Conservation (phyloP, 331 rosid genomes). For the Dryas integrifolia region DNA sequence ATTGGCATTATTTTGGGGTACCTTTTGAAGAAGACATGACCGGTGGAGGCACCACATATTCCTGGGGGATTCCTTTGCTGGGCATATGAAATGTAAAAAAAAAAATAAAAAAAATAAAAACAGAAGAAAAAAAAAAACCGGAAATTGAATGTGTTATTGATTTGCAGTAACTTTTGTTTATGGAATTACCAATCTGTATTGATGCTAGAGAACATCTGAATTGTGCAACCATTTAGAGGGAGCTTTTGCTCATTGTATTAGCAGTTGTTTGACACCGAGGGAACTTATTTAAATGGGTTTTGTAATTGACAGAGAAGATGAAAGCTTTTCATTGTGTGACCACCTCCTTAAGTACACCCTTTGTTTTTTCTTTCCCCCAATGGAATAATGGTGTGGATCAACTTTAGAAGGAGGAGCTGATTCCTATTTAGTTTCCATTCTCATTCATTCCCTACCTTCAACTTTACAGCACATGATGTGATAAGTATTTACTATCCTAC, state of each 20-base stretch:
- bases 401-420: no score
- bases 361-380: not conserved
- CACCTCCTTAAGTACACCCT: not conserved
- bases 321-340: not conserved
- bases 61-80: not conserved
- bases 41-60: constrained; percentile 6
- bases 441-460: no score
- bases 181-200: constrained; percentile 38
- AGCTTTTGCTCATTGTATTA: constrained; percentile 25
- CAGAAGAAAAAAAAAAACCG: constrained; percentile 14
- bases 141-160: constrained; percentile 41
- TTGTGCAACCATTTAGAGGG: constrained; percentile 29
- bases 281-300: constrained; percentile 25
- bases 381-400: not conserved
- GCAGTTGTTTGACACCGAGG: constrained; percentile 32
- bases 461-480: no score
- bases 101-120: not conserved
- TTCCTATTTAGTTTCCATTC: no score
- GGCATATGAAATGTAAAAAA: constrained; percentile 44
- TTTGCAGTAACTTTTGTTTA: constrained; percentile 27
- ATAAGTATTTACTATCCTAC: no score
- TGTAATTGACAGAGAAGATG: constrained; percentile 13
- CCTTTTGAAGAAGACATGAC: constrained; percentile 70
- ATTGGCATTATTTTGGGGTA: constrained; percentile 78
- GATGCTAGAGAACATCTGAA: constrained; percentile 28